Evolutionary conservation across 148 eudicot genomes (phyloP), one percentile per base, ranked within the genome.

Genomic region (Silene uniflora): DNA sequence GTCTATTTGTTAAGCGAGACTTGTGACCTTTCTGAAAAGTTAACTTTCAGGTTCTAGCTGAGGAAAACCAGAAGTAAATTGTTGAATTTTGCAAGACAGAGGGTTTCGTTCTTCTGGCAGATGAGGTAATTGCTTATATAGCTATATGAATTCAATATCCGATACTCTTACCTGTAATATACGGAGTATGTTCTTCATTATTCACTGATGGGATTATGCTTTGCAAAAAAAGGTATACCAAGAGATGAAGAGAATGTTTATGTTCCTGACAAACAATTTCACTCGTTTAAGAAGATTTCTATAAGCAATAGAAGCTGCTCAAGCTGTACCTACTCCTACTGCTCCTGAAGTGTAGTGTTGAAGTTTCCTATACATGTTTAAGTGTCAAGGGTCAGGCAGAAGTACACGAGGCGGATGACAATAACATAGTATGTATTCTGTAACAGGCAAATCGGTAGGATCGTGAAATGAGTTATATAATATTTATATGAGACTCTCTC

Each of bases 161-260:
- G 4, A 1, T 19, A 60, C 7, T 56, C 16, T 22, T 72, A 27
- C 17, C 60, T 14, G 11, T 18, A 19, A n/a, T 22, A 12, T 9
- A 47, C 13, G 13, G 10, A 12, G 13, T 55, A n/a, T 74, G 77
- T 27, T 19, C 61, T 73, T 14, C 35, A 32, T 32, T 32, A 44
- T 3, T 16, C 13, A 16, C 6, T 66, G 46, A 59, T n/a, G 47
- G 22, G 18, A 16, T 63, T 42, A 60, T 65, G 7, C 54, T 76
- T 11, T 44, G 17, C 69, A 69, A 69, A 24, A 79, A 75, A 89
- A 95, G 98, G 98, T 95, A 3, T 95, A 95, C 85, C 98, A 95
- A 75, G 97, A 95, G 78, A 95, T 92, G 77, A 95, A 75, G 97
- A 95, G 78, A 95, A 95, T 79, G 75, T 95, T 58, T 95, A 95